phyloP scores from a whole-genome alignment of 495 filamentous ascomycete species.

The Talaromyces ruber region DNA sequence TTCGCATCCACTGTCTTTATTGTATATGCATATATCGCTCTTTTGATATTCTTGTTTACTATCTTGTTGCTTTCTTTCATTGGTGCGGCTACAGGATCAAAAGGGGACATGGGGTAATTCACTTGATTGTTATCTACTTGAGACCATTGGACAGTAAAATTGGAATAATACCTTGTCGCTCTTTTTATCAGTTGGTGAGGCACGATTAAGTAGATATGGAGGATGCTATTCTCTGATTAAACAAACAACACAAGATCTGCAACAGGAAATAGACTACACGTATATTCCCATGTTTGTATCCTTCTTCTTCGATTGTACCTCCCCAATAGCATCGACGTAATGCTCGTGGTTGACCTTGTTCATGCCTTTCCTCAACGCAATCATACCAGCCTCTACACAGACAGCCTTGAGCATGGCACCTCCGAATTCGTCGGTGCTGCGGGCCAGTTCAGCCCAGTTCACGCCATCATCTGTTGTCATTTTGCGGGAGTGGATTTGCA shows the following conservation, averaged over 20 bases:
- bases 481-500: slow-evolving; percentile 95
- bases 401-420: slow-evolving; percentile 97
- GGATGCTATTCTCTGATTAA: neutral
- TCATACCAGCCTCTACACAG: slow-evolving; percentile 99
- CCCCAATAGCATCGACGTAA: slow-evolving; percentile 96
- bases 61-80: neutral
- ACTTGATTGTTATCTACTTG: neutral
- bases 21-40: neutral
- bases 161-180: neutral
- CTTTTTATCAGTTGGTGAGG: too few relatives aligned
- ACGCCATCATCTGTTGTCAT: slow-evolving; percentile 92
- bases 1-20: neutral
- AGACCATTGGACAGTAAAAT: neutral
- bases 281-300: slow-evolving; percentile 58
- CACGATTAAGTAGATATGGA: neutral
- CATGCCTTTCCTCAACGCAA: slow-evolving; percentile 85
- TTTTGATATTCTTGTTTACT: neutral
- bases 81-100: neutral
- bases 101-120: neutral
- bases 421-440: slow-evolving; percentile 98
- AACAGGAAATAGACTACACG: slow-evolving; percentile 22
- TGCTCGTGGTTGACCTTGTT: slow-evolving; percentile 96
- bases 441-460: slow-evolving; percentile 93
- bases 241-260: neutral
- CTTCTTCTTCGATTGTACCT: slow-evolving; percentile 98